A percentile compares a stretch with the other conserved stretches of the same genome.
phyloP scores from a whole-genome alignment of 495 filamentous ascomycete species.

The Xylaria nigripes region DNA sequence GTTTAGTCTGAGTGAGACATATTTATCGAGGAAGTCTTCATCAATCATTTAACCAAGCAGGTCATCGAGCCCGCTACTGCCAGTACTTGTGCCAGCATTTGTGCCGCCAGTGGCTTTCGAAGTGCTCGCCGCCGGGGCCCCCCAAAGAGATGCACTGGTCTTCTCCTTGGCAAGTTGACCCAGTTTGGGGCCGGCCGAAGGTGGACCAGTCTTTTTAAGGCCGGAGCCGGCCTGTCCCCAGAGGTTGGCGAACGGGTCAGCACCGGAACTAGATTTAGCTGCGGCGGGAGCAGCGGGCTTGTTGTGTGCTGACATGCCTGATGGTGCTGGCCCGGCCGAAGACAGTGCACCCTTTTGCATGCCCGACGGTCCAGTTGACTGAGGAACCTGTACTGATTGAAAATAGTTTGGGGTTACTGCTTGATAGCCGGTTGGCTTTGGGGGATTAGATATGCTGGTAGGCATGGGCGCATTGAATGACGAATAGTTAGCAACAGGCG shows the following conservation, averaged over 20 bases:
- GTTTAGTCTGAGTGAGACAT: background rate
- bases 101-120: constrained; percentile 25
- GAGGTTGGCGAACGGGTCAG: constrained; percentile 81
- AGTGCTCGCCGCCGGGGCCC: constrained; percentile 45
- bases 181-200: constrained; percentile 58
- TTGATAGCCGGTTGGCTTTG: constrained; percentile 64
- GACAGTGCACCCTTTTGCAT: constrained; percentile 19
- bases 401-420: constrained; percentile 86
- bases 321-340: constrained; percentile 18
- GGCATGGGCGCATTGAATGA: constrained; percentile 44
- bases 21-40: background rate
- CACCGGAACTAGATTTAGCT: constrained; percentile 47
- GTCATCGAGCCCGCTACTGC: constrained; percentile 35
- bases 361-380: constrained; percentile 25
- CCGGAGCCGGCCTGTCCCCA: constrained; percentile 73
- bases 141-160: constrained; percentile 90
- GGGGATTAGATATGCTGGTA: constrained; percentile 31
- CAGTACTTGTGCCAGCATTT: constrained; percentile 8
- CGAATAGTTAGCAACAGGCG: constrained; percentile 46
- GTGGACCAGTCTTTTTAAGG: constrained; percentile 64
- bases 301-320: constrained; percentile 26
- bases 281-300: constrained; percentile 36
- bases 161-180: constrained; percentile 95
- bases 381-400: constrained; percentile 59
- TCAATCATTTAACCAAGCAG: constrained; percentile 31